phyloP scores from a whole-genome alignment of 768 basidiomycete species.

The Kwoniella pini region DNA sequence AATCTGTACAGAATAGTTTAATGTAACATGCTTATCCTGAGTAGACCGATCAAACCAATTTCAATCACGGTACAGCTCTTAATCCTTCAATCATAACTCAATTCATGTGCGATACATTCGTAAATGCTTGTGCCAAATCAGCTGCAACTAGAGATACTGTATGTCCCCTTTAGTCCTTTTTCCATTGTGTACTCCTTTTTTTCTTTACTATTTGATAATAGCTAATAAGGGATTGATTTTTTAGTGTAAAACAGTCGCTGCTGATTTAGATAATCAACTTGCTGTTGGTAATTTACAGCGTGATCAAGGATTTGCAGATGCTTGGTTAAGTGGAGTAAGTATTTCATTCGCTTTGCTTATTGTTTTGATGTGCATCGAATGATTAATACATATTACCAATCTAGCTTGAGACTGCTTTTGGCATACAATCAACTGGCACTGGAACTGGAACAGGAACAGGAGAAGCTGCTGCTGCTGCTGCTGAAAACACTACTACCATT shows the following conservation, averaged over 20 bases:
- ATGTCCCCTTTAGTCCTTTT: not conserved
- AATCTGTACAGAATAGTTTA: not conserved
- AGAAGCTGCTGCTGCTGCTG: slow-evolving; percentile 6
- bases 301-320: slow-evolving; percentile 37
- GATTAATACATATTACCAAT: not conserved
- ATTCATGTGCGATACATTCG: slow-evolving; percentile 44
- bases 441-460: slow-evolving; percentile 7
- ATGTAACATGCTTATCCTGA: too few relatives aligned
- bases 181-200: too few relatives aligned
- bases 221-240: not conserved
- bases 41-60: slow-evolving; percentile 30
- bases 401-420: slow-evolving; percentile 36
- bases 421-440: slow-evolving; percentile 27
- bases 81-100: slow-evolving; percentile 37
- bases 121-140: slow-evolving; percentile 40
- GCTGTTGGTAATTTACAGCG: slow-evolving; percentile 17
- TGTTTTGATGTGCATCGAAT: too few relatives aligned
- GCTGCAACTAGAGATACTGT: slow-evolving; percentile 20
- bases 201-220: not conserved
- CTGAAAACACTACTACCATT: slow-evolving; percentile 7
- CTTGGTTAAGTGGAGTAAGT: slow-evolving; percentile 36
- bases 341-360: not conserved
- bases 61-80: slow-evolving; percentile 40
- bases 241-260: slow-evolving; percentile 30
- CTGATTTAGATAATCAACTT: slow-evolving; percentile 24